A percentile compares a stretch with the other conserved stretches of the same genome.
These are phyloP conservation scores for Phragmites australis DNA, from an alignment of 176 grass and related monocot species.

Conservation along the genomic window DNA sequence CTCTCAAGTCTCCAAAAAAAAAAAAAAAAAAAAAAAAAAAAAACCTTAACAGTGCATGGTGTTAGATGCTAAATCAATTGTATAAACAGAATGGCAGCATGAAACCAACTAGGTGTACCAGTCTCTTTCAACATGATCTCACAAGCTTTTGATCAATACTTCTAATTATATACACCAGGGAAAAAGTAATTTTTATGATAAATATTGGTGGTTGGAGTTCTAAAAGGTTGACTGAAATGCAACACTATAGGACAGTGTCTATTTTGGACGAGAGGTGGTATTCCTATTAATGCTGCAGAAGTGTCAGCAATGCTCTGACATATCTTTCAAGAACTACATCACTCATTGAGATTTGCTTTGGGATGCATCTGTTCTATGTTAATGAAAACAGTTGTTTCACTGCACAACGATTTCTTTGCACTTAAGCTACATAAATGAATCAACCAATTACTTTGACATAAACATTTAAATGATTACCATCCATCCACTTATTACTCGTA, in stretches of 20 bases:
- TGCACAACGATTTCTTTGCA: slow-evolving; percentile 1
- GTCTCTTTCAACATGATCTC: neutral
- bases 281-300: neutral
- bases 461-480: neutral
- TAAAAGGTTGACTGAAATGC: neutral
- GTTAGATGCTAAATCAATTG: neutral
- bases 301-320: neutral
- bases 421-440: neutral
- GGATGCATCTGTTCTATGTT: neutral
- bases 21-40: too few relatives aligned
- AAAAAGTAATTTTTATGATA: neutral
- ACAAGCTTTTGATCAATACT: neutral
- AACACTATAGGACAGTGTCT: neutral
- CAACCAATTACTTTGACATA: slow-evolving; percentile 16
- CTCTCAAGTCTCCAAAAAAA: too few relatives aligned
- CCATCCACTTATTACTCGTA: neutral
- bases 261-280: neutral
- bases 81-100: neutral
- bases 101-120: neutral
- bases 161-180: too few relatives aligned
- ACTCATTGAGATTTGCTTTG: neutral
- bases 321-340: neutral
- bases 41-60: neutral
- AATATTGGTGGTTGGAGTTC: neutral
- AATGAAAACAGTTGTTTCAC: neutral